phyloP scores from a whole-genome alignment of 345 rosid genomes.

The thale cress (Arabidopsis thaliana) region TAIR10.1 NC_003071.7:8384001-8384500 shows the following conservation, averaged over 20 bases:
- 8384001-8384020: neutral
- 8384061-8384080: slow-evolving; percentile 68
- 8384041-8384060: slow-evolving; percentile 72
- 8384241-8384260: neutral
- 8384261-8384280: neutral
- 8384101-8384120: slow-evolving; percentile 51
- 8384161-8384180: neutral
- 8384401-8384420: neutral
- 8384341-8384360: neutral
- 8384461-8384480: slow-evolving; percentile 43
- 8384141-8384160: neutral
- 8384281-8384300: neutral
- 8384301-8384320: slow-evolving; percentile 2
- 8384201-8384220: slow-evolving; percentile 89
- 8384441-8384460: neutral
- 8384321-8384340: neutral
- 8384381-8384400: slow-evolving; percentile 1
- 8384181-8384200: slow-evolving; percentile 33
- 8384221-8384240: slow-evolving; percentile 40
- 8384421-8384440: slow-evolving; percentile 12
- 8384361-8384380: neutral
- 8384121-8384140: neutral
- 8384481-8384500: slow-evolving; percentile 50
- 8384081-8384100: slow-evolving; percentile 81
- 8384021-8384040: slow-evolving; percentile 71